Evolutionary conservation across 805 yeast genomes (phyloP), one percentile per base, ranked within the genome.

Genomic region (Scheffersomyces coipomensis): DNA sequence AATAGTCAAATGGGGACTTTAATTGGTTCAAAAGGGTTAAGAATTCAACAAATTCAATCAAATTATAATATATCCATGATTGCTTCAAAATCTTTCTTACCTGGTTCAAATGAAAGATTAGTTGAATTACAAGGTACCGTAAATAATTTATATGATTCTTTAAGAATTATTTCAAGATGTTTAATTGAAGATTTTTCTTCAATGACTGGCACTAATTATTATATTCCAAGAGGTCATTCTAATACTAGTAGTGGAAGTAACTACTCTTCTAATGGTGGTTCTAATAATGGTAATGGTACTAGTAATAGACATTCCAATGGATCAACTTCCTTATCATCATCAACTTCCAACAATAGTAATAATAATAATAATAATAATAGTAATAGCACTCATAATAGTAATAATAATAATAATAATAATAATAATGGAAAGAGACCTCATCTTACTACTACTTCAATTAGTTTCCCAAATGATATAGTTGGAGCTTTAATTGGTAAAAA

Each of bases 401-500:
- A 11, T 29, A 12, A 9, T 29, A 12, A 11, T 24, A 33, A 29
- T 21, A 32, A 33, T 7, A 9, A 16, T 5, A 16, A 23, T 22
- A 33, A 34, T 27, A 15, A 33, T 16, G 16, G 34, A 32, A 38
- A 15, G n/a, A 34, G 41, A 33, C 10, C 21, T 17, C 25, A 19
- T 25, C 29, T 26, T 7, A 35, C 42, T 16, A 49, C 77, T 5
- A 73, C 75, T 31, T 61, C 72, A 2, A 65, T 80, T 15, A 68
- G 76, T 21, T 84, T 88, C 56, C 88, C 95, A 27, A 82, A 84
- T 48, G 87, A 81, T 44, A 81, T 81, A 66, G 96, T 89, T 33
- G 97, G 97, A 31, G 91, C 95, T 36, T 71, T 89, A 39, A 87
- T 89, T 51, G 97, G 97, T 43, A 83, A 84, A 49, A 81, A 83